A percentile compares a stretch with the other conserved stretches of the same genome.
Evolutionary conservation across 2,329 filamentous ascomycete genomes (phyloP).

Genomic region (Chrysoporthe cubensis): DNA sequence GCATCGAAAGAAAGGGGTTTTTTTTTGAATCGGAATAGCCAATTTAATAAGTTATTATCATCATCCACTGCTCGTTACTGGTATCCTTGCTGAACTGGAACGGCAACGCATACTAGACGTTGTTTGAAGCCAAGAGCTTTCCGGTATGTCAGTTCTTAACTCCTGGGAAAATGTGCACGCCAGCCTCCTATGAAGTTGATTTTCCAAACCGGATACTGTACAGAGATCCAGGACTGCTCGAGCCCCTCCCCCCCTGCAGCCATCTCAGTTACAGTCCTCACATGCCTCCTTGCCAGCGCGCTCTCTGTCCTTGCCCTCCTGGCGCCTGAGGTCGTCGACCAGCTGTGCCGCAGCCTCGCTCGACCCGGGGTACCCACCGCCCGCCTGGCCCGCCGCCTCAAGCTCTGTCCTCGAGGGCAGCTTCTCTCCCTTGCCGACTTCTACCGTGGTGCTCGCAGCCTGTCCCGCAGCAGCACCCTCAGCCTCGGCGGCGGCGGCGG

Average conservation of each 20-base stretch:
- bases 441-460: background rate
- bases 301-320: background rate
- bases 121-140: background rate
- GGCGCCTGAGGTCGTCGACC: constrained; percentile 1
- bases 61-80: background rate
- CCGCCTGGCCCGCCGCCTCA: constrained; percentile 22
- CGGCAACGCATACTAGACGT: background rate
- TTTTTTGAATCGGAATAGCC: background rate
- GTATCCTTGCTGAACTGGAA: background rate
- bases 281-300: constrained; percentile 16
- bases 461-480: background rate
- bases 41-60: background rate
- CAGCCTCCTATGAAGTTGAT: background rate
- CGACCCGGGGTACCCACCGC: constrained; percentile 24
- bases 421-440: constrained; percentile 12
- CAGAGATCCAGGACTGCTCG: background rate
- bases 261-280: constrained; percentile 25
- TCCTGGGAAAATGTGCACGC: no score
- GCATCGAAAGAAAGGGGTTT: background rate
- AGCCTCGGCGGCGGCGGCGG: background rate
- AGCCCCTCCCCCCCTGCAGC: background rate
- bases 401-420: constrained; percentile 18
- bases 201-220: background rate
- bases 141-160: no score
- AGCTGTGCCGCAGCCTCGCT: constrained; percentile 19